phyloP scores from a whole-genome alignment of 495 filamentous ascomycete species.

The Chlorociboria aeruginascens region DNA sequence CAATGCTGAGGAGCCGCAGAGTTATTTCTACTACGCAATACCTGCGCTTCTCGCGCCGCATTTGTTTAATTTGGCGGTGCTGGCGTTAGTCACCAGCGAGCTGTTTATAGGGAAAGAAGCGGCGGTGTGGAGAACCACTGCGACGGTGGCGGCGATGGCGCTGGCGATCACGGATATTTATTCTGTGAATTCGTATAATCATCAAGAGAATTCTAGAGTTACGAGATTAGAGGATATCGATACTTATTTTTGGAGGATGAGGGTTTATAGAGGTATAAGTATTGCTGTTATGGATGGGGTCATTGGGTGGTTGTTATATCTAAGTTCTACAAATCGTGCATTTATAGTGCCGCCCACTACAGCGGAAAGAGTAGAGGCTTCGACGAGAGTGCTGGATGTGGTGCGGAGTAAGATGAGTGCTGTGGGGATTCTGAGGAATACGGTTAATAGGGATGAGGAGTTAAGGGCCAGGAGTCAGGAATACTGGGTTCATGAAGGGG shows the following conservation, averaged over 20 bases:
- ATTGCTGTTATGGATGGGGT: constrained; percentile 51
- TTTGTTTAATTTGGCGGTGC: constrained; percentile 55
- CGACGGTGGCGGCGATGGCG: constrained; percentile 48
- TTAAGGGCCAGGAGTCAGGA: constrained; percentile 29
- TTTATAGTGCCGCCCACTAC: constrained; percentile 31
- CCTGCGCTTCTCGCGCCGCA: constrained; percentile 66
- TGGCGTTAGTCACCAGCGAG: constrained; percentile 53
- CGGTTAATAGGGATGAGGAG: constrained; percentile 38
- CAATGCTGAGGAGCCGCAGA: constrained; percentile 53
- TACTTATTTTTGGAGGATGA: constrained; percentile 57
- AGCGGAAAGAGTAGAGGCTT: constrained; percentile 35
- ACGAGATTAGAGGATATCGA: constrained; percentile 45
- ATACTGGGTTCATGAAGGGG: constrained; percentile 44
- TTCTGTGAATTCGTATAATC: constrained; percentile 43
- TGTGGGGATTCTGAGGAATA: constrained; percentile 42
- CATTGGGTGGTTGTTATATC: constrained; percentile 52
- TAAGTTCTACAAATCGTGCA: constrained; percentile 62
- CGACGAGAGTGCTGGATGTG: constrained; percentile 24
- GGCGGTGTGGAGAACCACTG: constrained; percentile 54
- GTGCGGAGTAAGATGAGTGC: constrained; percentile 35
- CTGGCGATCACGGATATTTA: constrained; percentile 56
- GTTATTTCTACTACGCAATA: constrained; percentile 71
- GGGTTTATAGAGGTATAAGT: constrained; percentile 40
- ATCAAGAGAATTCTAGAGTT: constrained; percentile 43
- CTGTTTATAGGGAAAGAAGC: constrained; percentile 45